Evolutionary conservation across 2,329 filamentous ascomycete genomes (phyloP).

Genomic region (Coniella vitis): DNA sequence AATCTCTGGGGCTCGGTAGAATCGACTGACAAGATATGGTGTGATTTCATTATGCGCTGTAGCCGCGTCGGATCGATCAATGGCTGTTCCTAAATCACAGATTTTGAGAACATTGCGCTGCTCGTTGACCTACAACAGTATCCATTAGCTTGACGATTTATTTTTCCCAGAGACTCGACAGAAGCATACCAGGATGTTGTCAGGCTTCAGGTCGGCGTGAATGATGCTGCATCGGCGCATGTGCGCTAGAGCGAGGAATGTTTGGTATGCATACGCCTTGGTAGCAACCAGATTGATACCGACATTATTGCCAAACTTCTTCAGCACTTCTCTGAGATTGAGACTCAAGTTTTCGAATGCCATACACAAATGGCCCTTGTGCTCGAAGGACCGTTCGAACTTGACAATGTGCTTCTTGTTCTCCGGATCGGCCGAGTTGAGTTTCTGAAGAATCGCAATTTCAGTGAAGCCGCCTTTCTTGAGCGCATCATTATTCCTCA

Average conservation of each 20-base stretch:
- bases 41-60: slow-evolving; percentile 76
- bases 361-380: slow-evolving; percentile 93
- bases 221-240: slow-evolving; percentile 89
- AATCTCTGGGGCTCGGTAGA: slow-evolving; percentile 95
- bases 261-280: slow-evolving; percentile 84
- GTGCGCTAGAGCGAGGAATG: slow-evolving; percentile 81
- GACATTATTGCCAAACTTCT: slow-evolving; percentile 91
- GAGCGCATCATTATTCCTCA: slow-evolving; percentile 91
- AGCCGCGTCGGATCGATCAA: slow-evolving; percentile 72
- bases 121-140: slow-evolving; percentile 58
- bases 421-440: slow-evolving; percentile 78
- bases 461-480: slow-evolving; percentile 90
- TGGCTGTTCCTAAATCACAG: slow-evolving; percentile 94
- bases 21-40: slow-evolving; percentile 91
- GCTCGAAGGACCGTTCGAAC: slow-evolving; percentile 81
- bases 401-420: slow-evolving; percentile 89
- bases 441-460: slow-evolving; percentile 83
- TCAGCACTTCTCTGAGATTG: slow-evolving; percentile 88
- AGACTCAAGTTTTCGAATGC: slow-evolving; percentile 92
- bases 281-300: slow-evolving; percentile 87
- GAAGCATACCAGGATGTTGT: slow-evolving; percentile 77
- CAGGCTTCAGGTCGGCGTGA: slow-evolving; percentile 93
- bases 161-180: neutral
- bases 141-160: slow-evolving; percentile 21
- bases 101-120: slow-evolving; percentile 81